These are phyloP conservation scores for Scenedesmus sp. DNA, from an alignment of 163 green algal genomes.

Conservation along the genomic window DNA sequence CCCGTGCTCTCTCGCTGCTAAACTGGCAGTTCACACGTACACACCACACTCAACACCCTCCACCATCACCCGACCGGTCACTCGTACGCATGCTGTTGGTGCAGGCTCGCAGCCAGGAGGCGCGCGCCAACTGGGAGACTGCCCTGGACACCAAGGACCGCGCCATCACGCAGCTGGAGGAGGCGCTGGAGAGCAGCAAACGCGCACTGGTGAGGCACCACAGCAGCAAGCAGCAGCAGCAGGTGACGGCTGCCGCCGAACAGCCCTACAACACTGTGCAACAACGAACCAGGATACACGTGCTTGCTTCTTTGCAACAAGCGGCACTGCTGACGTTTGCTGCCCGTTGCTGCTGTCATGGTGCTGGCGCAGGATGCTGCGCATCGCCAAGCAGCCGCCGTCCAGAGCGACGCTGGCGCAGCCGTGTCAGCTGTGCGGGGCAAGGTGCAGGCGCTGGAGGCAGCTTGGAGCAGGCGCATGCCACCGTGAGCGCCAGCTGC, in stretches of 20 bases:
- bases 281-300: no score
- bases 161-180: slow-evolving; percentile 82
- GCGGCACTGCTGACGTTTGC: not conserved
- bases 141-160: slow-evolving; percentile 79
- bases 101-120: slow-evolving; percentile 76
- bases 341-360: no score
- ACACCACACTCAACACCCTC: not conserved
- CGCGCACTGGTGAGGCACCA: slow-evolving; percentile 64
- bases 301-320: not conserved
- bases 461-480: slow-evolving; percentile 63
- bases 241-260: not conserved
- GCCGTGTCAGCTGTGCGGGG: slow-evolving; percentile 11
- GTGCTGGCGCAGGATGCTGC: slow-evolving; percentile 35
- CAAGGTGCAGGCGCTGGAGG: slow-evolving; percentile 57
- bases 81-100: not conserved
- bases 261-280: not conserved
- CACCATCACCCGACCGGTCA: not conserved
- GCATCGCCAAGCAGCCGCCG: not conserved
- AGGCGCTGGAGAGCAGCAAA: slow-evolving; percentile 71
- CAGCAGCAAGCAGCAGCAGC: not conserved
- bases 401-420: not conserved
- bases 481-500: slow-evolving; percentile 4
- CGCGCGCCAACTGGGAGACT: slow-evolving; percentile 78
- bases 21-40: not conserved
- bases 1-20: not conserved